Percentiles rank a stretch among this genome's conserved stretches.
Evolutionary conservation across 2,329 filamentous ascomycete species (phyloP).

Genomic region (Akanthomyces muscarius): DNA sequence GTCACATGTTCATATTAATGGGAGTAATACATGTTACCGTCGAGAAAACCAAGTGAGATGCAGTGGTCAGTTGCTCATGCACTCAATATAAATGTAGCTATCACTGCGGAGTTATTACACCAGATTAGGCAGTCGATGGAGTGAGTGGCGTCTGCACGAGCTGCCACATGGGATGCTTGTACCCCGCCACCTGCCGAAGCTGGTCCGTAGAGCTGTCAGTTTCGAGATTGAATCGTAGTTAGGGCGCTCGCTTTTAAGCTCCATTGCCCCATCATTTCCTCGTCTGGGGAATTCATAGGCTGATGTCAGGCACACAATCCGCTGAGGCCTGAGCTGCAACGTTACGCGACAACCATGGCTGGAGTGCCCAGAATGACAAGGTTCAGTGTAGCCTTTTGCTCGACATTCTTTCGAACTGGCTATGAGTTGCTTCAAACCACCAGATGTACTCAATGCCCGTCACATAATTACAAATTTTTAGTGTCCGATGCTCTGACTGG

Average conservation of each 20-base stretch:
- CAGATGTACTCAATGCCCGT: too few relatives aligned
- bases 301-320: conserved; percentile 9
- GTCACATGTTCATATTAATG: background rate
- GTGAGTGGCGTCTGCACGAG: conserved; percentile 1
- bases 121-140: background rate
- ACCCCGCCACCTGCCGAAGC: conserved; percentile 3
- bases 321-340: background rate
- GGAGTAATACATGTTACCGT: background rate
- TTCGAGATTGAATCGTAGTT: conserved; percentile 3
- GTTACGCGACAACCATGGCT: background rate
- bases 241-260: background rate
- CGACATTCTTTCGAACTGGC: too few relatives aligned
- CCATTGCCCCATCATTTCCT: background rate
- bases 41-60: background rate
- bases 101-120: background rate
- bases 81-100: background rate
- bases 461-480: too few relatives aligned
- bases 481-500: too few relatives aligned
- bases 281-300: background rate
- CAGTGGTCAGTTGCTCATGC: background rate
- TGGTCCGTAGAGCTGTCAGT: background rate
- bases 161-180: conserved; percentile 4
- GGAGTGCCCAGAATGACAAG: background rate
- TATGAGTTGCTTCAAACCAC: too few relatives aligned
- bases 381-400: background rate